Evolutionary conservation across 352 stramenopile species (phyloP).

Genomic region (Peronospora farinosa): DNA sequence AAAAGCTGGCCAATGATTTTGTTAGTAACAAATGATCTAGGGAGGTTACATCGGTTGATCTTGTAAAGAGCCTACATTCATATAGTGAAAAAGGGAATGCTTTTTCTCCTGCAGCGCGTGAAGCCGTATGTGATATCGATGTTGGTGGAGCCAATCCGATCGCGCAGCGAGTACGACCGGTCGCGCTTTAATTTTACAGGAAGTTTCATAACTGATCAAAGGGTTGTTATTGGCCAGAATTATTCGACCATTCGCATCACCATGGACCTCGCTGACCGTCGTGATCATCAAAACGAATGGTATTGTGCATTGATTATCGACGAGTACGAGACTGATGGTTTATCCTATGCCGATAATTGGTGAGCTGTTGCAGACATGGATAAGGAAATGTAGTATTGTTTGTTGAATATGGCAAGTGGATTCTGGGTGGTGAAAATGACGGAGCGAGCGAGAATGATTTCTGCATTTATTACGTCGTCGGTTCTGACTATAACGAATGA

Average conservation of each 20-base stretch:
- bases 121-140: not conserved
- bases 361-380: slow-evolving; percentile 10
- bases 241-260: slow-evolving; percentile 9
- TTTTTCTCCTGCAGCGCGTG: not conserved
- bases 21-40: not conserved
- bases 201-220: slow-evolving; percentile 12
- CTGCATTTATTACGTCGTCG: slow-evolving; percentile 4
- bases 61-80: not conserved
- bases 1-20: no score
- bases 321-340: slow-evolving; percentile 11
- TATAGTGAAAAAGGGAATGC: not conserved
- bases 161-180: not conserved
- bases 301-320: slow-evolving; percentile 19
- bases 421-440: slow-evolving; percentile 19
- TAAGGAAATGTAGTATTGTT: slow-evolving; percentile 14
- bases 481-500: slow-evolving; percentile 11
- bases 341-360: slow-evolving; percentile 24
- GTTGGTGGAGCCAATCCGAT: not conserved
- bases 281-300: slow-evolving; percentile 17
- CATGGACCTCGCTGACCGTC: slow-evolving; percentile 18
- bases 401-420: slow-evolving; percentile 12
- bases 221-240: not conserved
- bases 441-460: slow-evolving; percentile 6
- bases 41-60: not conserved
- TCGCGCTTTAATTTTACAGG: slow-evolving; percentile 9